Evolutionary conservation across 1,284 basidiomycete genomes (phyloP), one percentile per base, ranked within the genome.

Genomic region (Sutorius eximius): DNA sequence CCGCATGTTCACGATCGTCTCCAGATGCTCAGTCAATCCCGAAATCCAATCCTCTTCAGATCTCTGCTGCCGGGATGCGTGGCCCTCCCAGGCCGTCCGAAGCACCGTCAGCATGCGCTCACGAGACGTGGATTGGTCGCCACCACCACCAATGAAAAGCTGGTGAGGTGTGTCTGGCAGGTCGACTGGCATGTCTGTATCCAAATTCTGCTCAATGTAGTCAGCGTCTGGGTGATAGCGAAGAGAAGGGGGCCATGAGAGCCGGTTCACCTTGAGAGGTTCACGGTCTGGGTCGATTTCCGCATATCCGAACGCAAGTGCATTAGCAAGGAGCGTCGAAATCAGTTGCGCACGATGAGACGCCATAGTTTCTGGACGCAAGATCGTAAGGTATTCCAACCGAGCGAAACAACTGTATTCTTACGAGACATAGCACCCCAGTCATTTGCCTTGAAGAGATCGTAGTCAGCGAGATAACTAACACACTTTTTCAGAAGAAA

Each of bases 341-440:
- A 86, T 63, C 10, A 75, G 60, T 42, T 79, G 75, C 3, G 77
- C 80, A 22, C 82, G 75, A 62, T 85, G 82, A 16, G 77, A 73
- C 0, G 77, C 79, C 62, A 86, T 73, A 9, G 77, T 84, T 70
- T 85, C 83, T 86, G 57, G 18, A 50, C 2, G 8, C 4, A 5
- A 38, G 12, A 37, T 7, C 30, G 15, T 56, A 38, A 56, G 1
- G 38, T 30, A 22, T 15, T 46, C 30, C 20, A 29, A 43, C 27
- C 42, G 40, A 43, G 32, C 2, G 6, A 34, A 20, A 49, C 6
- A 11, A 2, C 7, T 16, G n/a, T 37, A 2, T 27, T 68, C 79
- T 49, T 60, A 85, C 83, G 82, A 49, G 82, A 82, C 40, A 85
- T 69, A 3, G 83, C 75, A 12, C 82, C 81, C 83, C 84, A 85